phyloP scores from a whole-genome alignment of 306 rosid species.

The Castanea crenata region DNA sequence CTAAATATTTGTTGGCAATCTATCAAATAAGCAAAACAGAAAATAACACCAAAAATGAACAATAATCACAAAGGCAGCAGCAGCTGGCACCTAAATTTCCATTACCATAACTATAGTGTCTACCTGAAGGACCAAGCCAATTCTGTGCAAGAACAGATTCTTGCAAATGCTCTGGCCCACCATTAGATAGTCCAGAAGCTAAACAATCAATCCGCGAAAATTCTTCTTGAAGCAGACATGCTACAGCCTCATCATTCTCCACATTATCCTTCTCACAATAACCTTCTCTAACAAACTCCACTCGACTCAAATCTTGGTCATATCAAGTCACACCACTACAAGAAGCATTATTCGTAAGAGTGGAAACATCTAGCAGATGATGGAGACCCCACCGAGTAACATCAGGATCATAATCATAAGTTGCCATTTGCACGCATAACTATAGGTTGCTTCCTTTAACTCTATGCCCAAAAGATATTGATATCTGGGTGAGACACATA shows the following conservation, averaged over 20 bases:
- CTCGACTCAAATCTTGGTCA: conserved; percentile 59
- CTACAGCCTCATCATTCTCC: conserved; percentile 87
- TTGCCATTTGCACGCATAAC: conserved; percentile 33
- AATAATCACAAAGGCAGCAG: conserved; percentile 15
- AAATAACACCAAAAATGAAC: conserved; percentile 7
- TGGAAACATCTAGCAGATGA: conserved; percentile 85
- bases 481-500: conserved; percentile 28
- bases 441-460: conserved; percentile 8
- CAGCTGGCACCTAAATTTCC: neutral
- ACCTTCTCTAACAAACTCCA: conserved; percentile 75
- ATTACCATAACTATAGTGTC: conserved; percentile 45
- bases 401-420: conserved; percentile 73
- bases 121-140: conserved; percentile 58
- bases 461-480: conserved; percentile 15
- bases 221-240: conserved; percentile 87
- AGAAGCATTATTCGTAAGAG: conserved; percentile 49
- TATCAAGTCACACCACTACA: conserved; percentile 47
- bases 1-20: conserved; percentile 39
- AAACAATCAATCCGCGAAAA: conserved; percentile 51
- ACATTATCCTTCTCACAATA: conserved; percentile 46
- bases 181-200: conserved; percentile 38
- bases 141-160: conserved; percentile 68
- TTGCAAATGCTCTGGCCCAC: conserved; percentile 43
- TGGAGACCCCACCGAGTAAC: conserved; percentile 88
- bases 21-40: conserved; percentile 21